Evolutionary conservation across 78 protist species (phyloP), one percentile per base, ranked within the genome.

Genomic region (Protostelium mycophagum): DNA sequence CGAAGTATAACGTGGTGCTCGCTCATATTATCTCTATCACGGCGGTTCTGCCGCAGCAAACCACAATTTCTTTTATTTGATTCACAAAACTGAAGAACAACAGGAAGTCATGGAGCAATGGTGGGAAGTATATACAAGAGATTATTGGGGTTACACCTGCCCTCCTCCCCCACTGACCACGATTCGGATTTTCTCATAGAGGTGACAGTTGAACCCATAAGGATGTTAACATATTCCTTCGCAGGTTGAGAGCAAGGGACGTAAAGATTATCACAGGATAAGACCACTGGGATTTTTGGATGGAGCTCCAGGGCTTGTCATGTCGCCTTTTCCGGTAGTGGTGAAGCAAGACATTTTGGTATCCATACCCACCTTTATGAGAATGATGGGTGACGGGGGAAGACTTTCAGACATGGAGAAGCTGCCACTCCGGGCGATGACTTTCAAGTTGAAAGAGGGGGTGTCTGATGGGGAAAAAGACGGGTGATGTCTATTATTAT

Each of bases 281-380:
- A 29, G 83, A 34, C 94, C 94, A 34, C 29, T 89, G 29, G 96
- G 94, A 37, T n/a, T 95, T 36, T 1, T 95, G 25, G 94, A 95
- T 29, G 34, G 88, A 0, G 63, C 97, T 23, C 97, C 97, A 1
- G 85, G 63, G 5, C 83, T 92, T 37, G 37, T 28, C 89, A 90
- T 92, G 51, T 88, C 92, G 0, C 51, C 89, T 63, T 95, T 93
- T 83, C 95, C 97, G 16, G 63, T 93, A 0, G 91, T 88, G 9
- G 37, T 37, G 0, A 25, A 28, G 36, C 98, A 95, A 85, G 97
- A 95, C 85, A 39, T 94, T 31, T 23, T 94, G 31, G 91, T 94
- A 10, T 91, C 97, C 25, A 35, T 95, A 29, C 94, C 97, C 38
- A 51, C 95, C 0, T 91, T 35, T 35, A n/a, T 92, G 9, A 37